Evolutionary conservation across 768 basidiomycete genomes (phyloP).

Genomic region (Rhodosporidiobolus sp.): DNA sequence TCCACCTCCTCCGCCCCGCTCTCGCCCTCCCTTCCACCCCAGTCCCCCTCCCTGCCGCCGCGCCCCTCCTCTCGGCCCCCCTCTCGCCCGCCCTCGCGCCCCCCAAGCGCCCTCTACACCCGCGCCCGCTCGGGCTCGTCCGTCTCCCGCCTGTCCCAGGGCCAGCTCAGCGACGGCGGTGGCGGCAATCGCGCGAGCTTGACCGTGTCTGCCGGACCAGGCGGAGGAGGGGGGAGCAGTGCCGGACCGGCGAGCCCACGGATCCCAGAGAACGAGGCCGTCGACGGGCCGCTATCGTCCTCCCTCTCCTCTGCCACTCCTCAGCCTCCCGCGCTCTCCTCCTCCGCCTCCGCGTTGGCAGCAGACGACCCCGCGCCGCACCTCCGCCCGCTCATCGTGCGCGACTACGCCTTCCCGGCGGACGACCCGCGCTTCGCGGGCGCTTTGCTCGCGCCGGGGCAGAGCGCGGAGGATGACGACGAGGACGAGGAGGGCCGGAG

Average conservation of each 20-base stretch:
- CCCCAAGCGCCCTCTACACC: neutral
- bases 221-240: neutral
- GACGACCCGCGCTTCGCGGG: conserved; percentile 29
- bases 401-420: conserved; percentile 25
- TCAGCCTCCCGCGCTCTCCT: neutral
- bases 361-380: neutral
- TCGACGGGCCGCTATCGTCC: neutral
- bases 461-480: neutral
- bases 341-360: neutral
- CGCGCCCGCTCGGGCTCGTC: neutral
- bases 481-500: neutral
- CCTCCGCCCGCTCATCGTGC: neutral
- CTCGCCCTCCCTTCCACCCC: neutral
- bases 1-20: neutral
- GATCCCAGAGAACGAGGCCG: neutral
- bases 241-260: neutral
- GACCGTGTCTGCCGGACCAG: neutral
- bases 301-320: neutral
- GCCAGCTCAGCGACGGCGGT: neutral
- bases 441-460: neutral
- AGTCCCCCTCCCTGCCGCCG: neutral
- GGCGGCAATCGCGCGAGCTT: neutral
- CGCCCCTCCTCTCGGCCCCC: neutral
- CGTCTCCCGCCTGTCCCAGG: neutral
- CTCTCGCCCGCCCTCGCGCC: neutral